These are phyloP conservation scores for Plasmopara muralis DNA, from an alignment of 352 stramenopile genomes.

Conservation along the genomic window DNA sequence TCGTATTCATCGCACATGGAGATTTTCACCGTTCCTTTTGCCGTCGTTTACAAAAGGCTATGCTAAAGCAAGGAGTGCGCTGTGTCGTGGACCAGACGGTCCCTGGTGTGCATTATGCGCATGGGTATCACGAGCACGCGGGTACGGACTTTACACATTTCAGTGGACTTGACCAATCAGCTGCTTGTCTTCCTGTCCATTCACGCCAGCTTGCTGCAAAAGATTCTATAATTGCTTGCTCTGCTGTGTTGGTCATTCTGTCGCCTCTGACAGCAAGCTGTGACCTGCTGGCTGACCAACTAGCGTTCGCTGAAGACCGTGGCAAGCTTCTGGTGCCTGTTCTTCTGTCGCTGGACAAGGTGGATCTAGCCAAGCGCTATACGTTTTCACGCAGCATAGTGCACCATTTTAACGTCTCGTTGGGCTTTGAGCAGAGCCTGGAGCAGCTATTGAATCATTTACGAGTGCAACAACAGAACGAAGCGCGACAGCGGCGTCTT, in stretches of 20 bases:
- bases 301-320: constrained; percentile 77
- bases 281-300: constrained; percentile 62
- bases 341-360: constrained; percentile 61
- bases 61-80: constrained; percentile 52
- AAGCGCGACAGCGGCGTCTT: constrained; percentile 25
- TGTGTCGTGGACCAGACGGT: constrained; percentile 49
- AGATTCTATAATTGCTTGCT: constrained; percentile 61
- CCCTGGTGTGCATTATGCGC: constrained; percentile 40
- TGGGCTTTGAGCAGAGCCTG: constrained; percentile 70
- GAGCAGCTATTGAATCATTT: constrained; percentile 47
- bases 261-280: constrained; percentile 63
- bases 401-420: constrained; percentile 73
- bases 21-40: constrained; percentile 72
- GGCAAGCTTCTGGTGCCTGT: constrained; percentile 67
- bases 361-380: constrained; percentile 74
- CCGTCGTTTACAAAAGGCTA: constrained; percentile 40
- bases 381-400: constrained; percentile 69
- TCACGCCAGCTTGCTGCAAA: constrained; percentile 65
- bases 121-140: constrained; percentile 17
- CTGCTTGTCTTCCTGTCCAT: constrained; percentile 34
- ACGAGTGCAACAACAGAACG: constrained; percentile 23
- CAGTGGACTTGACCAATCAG: constrained; percentile 5
- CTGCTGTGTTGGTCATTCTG: constrained; percentile 60
- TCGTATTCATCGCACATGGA: constrained; percentile 71
- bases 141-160: constrained; percentile 13